Evolutionary conservation across 1,139 yeast genomes (phyloP), one percentile per base, ranked within the genome.

Genomic region (Citeromyces siamensis): DNA sequence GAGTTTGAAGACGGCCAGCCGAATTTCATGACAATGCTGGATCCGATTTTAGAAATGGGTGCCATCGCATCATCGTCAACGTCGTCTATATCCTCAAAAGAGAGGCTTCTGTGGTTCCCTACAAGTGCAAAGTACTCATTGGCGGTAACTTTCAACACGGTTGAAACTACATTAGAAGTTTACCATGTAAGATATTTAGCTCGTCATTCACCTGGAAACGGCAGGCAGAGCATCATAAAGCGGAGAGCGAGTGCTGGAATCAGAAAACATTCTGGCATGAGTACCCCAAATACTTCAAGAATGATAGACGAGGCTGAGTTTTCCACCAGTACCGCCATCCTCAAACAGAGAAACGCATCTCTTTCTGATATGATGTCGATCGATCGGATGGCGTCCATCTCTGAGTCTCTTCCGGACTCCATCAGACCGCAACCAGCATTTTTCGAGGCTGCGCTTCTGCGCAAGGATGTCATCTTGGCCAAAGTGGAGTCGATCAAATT

Each of bases 41-140:
- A 80, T 46, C 88, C 94, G 1, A 59, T 78, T 35, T 72, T 72
- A 3, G 88, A 82, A 17, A 61, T 79, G 36, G 78, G 88, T 2
- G 59, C 71, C 5, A 71, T 83, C 3, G 71, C 76, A 1, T 73
- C 90, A 0, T 75, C 86, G 0, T 75, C 90, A 1, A 76, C 82
- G 0, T 70, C 85, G 1, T 71, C 77, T 1, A 69, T 84, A 9
- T 65, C 79, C 0, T 57, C 69, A 2, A 59, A 62, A 33, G 94
- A 83, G 49, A 69, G 66, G 38, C 51, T 83, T 32, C 49, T 72
- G 34, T 53, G 62, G 18, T 75, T 73, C 44, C 82, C 83, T 1
- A 40, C 45, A 9, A 44, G 47, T 5, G 57, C 66, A 14, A 44
- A 44, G 1, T 45, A 47, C 3, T 59, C 69, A 1, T 54, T 75